phyloP scores from a whole-genome alignment of 805 yeast genomes.

The Teunomyces atbi region DNA sequence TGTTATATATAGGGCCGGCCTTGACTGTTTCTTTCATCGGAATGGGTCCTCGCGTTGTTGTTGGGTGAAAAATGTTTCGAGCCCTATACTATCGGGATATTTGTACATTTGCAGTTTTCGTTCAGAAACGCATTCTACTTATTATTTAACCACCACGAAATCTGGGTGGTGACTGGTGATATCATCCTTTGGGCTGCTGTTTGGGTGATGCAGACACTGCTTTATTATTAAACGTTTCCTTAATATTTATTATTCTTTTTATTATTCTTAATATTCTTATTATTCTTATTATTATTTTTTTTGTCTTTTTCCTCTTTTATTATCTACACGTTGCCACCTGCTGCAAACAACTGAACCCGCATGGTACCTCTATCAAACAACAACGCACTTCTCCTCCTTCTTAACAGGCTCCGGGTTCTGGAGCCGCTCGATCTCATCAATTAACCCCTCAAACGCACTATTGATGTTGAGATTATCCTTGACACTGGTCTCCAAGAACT shows the following conservation, averaged over 20 bases:
- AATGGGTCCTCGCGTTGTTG: background rate
- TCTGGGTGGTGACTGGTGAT: no score
- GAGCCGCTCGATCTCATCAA: conserved; percentile 55
- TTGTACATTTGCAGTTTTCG: no score
- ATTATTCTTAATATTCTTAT: background rate
- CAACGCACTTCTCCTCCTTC: conserved; percentile 49
- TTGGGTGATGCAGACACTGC: no score
- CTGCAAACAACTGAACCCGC: no score
- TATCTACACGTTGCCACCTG: background rate
- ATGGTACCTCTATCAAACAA: conserved; percentile 29
- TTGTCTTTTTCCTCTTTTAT: background rate
- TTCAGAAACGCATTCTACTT: no score
- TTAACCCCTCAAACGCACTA: conserved; percentile 60
- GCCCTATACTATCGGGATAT: no score
- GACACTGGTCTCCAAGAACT: conserved; percentile 50
- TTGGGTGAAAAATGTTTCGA: background rate
- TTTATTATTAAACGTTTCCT: background rate
- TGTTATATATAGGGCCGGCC: conserved; percentile 19
- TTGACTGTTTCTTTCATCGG: background rate
- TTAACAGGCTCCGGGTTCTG: conserved; percentile 49
- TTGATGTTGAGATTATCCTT: conserved; percentile 52
- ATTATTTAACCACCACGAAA: no score
- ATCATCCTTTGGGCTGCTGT: no score
- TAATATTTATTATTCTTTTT: background rate
- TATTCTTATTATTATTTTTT: background rate